Evolutionary conservation across 306 rosid genomes (phyloP), one percentile per base, ranked within the genome.

Genomic region (Acacia confusa): DNA sequence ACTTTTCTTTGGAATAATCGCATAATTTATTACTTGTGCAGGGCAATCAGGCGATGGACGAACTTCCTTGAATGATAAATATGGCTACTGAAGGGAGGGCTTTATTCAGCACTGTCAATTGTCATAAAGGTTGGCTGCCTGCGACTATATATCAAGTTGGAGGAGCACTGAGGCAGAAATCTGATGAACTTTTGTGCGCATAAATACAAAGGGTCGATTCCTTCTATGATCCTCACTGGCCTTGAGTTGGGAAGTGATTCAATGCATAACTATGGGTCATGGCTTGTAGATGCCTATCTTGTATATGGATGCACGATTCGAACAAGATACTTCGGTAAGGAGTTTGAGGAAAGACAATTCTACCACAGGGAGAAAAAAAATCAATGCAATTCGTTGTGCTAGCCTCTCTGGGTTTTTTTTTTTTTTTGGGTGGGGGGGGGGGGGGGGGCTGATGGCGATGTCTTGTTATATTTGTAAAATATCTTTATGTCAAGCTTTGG

Each of bases 31-130:
- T 78, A 64, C 81, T 60, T 64, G 45, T 82, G 89, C 97, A 95
- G 99, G 99, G 43, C 98, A 95, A 93, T 88, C 99, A 10, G 99
- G 97, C 4, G 98, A 95, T 78, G 99, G 99, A 70, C 83, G 98
- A 55, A 93, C 98, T 7, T 78, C 98, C 34, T 82, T 95, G 85
- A 95, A 95, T 43, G 93, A 92, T 61, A 92, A 87, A 45, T 92
- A 60, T 77, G 99, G 99, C 78, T 95, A 95, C 85, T 95, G 86
- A 90, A 58, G 27, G 67, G 61, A 38, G n/a, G 50, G 43, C 36
- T 74, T 24, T 28, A 4, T 66, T 53, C 53, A 70, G 11, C 79
- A 53, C 45, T 45, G 64, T 32, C 30, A 81, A 27, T 16, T 45
- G 55, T 43, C 14, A 43, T 72, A 80, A 57, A n/a, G 66, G 34